phyloP scores from a whole-genome alignment of 2,329 filamentous ascomycete species.

The Aspergillus sp. region DNA sequence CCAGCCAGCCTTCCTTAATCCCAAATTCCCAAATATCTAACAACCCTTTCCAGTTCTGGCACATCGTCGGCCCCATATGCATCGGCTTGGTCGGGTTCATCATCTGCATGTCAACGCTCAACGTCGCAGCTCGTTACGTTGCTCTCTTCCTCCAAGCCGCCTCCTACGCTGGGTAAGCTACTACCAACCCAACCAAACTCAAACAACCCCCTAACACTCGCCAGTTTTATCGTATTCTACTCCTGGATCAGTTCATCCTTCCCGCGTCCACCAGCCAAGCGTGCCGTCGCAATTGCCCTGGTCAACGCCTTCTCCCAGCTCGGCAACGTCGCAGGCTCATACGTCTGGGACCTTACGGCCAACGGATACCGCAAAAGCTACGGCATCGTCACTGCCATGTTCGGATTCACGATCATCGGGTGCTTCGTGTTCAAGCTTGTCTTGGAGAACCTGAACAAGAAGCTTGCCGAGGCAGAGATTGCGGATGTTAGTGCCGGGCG shows the following conservation, averaged over 20 bases:
- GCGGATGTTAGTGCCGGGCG: not conserved
- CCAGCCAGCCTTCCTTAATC: not conserved
- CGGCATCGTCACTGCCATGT: constrained; percentile 65
- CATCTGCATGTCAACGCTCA: constrained; percentile 60
- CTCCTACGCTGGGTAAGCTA: constrained; percentile 52
- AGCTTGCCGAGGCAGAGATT: constrained; percentile 17
- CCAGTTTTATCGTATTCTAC: constrained; percentile 29
- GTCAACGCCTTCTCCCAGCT: constrained; percentile 68
- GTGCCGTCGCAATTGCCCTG: constrained; percentile 68
- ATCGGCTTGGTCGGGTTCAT: constrained; percentile 59
- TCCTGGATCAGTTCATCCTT: constrained; percentile 45
- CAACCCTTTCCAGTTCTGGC: constrained; percentile 51
- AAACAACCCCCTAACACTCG: not conserved
- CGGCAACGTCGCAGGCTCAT: constrained; percentile 61
- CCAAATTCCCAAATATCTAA: not conserved
- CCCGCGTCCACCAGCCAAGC: constrained; percentile 72
- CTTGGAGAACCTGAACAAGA: constrained; percentile 36
- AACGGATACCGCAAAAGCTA: constrained; percentile 65
- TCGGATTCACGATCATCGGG: constrained; percentile 55
- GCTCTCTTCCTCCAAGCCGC: constrained; percentile 61
- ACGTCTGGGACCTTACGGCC: constrained; percentile 61
- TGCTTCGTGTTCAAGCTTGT: constrained; percentile 50
- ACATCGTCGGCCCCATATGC: constrained; percentile 55
- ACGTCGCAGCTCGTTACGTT: constrained; percentile 58
- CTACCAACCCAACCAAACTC: not conserved